Percentiles rank a stretch among this genome's conserved stretches.
These are phyloP conservation scores for Aquilaria sinensis DNA, from an alignment of 345 rosid genomes.

Conservation along the genomic window DNA sequence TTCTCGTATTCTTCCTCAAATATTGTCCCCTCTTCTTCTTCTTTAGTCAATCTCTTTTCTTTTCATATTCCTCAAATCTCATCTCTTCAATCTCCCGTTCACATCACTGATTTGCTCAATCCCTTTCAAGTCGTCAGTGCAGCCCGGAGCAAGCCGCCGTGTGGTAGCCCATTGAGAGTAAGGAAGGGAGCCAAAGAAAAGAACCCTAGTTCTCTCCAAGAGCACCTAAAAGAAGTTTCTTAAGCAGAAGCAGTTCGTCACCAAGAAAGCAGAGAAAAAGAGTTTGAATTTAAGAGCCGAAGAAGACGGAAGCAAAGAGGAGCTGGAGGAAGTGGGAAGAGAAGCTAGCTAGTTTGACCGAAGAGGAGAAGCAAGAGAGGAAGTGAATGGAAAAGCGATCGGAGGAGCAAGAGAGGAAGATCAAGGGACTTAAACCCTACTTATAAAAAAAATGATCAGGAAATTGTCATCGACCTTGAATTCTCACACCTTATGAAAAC, in stretches of 20 bases:
- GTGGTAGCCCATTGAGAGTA: no score
- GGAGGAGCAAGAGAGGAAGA: slow-evolving; percentile 58
- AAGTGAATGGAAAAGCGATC: slow-evolving; percentile 76
- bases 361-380: slow-evolving; percentile 61
- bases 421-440: slow-evolving; percentile 33
- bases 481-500: slow-evolving; percentile 72
- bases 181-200: no score
- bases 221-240: slow-evolving; percentile 75
- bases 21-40: no score
- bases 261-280: slow-evolving; percentile 86
- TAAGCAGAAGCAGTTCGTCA: slow-evolving; percentile 69
- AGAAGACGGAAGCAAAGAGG: slow-evolving; percentile 55
- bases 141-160: no score
- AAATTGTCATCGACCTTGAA: slow-evolving; percentile 75
- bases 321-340: slow-evolving; percentile 56
- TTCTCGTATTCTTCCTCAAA: no score
- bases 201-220: slow-evolving; percentile 40
- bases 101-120: no score
- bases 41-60: no score
- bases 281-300: slow-evolving; percentile 59
- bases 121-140: no score
- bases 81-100: no score
- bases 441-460: slow-evolving; percentile 62
- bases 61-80: no score
- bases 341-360: slow-evolving; percentile 36